Conservation (phyloP, 352 stramenopile species). For the Globisporangium solare region DNA sequence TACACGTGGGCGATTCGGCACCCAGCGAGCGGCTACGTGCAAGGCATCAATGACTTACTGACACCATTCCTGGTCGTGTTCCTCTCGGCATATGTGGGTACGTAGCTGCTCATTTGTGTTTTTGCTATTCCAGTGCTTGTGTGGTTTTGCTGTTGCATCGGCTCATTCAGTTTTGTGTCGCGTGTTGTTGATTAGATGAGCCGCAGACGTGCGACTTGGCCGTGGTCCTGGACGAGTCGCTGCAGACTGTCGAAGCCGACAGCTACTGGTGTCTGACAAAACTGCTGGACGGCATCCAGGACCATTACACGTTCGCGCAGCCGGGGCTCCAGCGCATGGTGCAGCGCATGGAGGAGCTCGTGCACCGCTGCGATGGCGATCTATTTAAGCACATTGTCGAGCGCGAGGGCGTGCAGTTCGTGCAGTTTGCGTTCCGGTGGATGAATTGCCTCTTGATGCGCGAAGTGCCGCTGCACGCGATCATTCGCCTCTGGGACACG, state of each 20-base stretch:
- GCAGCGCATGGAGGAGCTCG: conserved; percentile 95
- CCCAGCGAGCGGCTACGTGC: conserved; percentile 97
- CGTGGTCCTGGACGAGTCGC: conserved; percentile 50
- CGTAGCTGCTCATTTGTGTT: conserved; percentile 3
- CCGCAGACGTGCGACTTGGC: conserved; percentile 72
- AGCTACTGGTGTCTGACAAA: conserved; percentile 99
- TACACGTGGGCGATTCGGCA: conserved; percentile 99
- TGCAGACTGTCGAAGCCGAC: conserved; percentile 94
- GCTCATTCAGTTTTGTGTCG: not conserved
- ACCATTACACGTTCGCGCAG: conserved; percentile 99
- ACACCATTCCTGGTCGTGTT: conserved; percentile 98
- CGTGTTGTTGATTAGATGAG: conserved; percentile 42
- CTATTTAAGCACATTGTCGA: conserved; percentile 94
- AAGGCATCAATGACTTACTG: conserved; percentile 99
- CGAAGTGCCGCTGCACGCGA: conserved; percentile 93
- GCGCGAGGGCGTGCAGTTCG: conserved; percentile 93
- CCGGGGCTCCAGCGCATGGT: conserved; percentile 98
- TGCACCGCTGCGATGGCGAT: conserved; percentile 94
- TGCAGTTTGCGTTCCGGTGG: conserved; percentile 99
- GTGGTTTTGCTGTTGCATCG: not conserved
- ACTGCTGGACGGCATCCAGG: conserved; percentile 97
- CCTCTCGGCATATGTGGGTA: conserved; percentile 80
- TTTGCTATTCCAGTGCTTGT: not conserved
- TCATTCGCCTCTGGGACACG: conserved; percentile 98
- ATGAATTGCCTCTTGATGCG: conserved; percentile 99